These are phyloP conservation scores for Niebla homalea DNA, from an alignment of 495 filamentous ascomycete genomes.

Conservation along the genomic window DNA sequence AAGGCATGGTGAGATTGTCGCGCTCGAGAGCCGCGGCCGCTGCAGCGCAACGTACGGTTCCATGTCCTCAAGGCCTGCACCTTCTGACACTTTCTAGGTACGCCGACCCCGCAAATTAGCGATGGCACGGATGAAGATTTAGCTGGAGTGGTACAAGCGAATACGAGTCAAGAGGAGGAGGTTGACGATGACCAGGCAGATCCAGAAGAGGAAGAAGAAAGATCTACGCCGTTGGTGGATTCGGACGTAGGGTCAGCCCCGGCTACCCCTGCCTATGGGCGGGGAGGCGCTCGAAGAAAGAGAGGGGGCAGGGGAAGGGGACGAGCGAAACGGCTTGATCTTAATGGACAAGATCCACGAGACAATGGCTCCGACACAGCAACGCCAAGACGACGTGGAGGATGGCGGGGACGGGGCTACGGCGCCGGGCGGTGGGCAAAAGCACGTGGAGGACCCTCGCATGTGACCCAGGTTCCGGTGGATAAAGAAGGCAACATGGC, in stretches of 20 bases:
- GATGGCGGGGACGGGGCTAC: slow-evolving; percentile 54
- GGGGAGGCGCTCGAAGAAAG: slow-evolving; percentile 54
- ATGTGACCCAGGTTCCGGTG: slow-evolving; percentile 66
- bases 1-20: slow-evolving; percentile 34
- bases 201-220: slow-evolving; percentile 16
- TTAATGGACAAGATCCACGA: slow-evolving; percentile 41
- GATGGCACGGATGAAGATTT: slow-evolving; percentile 40
- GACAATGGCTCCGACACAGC: slow-evolving; percentile 40
- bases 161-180: slow-evolving; percentile 21
- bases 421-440: slow-evolving; percentile 57
- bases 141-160: slow-evolving; percentile 24
- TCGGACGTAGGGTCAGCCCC: slow-evolving; percentile 27
- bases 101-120: slow-evolving; percentile 28
- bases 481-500: slow-evolving; percentile 93
- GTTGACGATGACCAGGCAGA: slow-evolving; percentile 20
- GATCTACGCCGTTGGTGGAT: slow-evolving; percentile 28
- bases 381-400: slow-evolving; percentile 49
- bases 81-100: slow-evolving; percentile 20
- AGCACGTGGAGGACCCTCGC: slow-evolving; percentile 56
- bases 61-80: slow-evolving; percentile 1
- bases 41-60: slow-evolving; percentile 26
- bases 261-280: slow-evolving; percentile 21
- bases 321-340: slow-evolving; percentile 58
- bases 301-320: slow-evolving; percentile 73
- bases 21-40: slow-evolving; percentile 37